Percentiles rank a stretch among this genome's conserved stretches.
phyloP scores from a whole-genome alignment of 1,139 yeast genomes.

The Chernovozyma aurita region DNA sequence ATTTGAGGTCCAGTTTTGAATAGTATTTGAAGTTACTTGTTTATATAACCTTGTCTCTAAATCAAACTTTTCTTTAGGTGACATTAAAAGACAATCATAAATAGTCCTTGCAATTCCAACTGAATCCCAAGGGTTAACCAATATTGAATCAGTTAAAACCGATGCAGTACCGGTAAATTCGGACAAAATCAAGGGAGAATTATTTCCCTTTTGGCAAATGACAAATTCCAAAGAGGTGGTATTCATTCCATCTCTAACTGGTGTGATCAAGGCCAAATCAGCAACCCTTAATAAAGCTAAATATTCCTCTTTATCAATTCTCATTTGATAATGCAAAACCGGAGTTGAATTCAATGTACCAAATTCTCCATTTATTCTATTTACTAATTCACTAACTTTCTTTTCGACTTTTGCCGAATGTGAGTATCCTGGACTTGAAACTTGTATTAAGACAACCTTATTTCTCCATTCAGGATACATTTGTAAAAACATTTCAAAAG shows the following conservation, averaged over 20 bases:
- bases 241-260: slow-evolving; percentile 95
- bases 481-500: slow-evolving; percentile 75
- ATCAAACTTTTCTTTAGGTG: slow-evolving; percentile 34
- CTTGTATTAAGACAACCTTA: slow-evolving; percentile 85
- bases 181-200: slow-evolving; percentile 76
- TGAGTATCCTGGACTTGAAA: slow-evolving; percentile 72
- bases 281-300: slow-evolving; percentile 84
- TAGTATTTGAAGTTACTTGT: slow-evolving; percentile 65
- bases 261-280: slow-evolving; percentile 82
- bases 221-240: slow-evolving; percentile 92
- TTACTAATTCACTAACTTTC: slow-evolving; percentile 73
- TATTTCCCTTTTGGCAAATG: slow-evolving; percentile 71
- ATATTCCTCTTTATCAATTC: slow-evolving; percentile 85
- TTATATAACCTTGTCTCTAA: slow-evolving; percentile 54
- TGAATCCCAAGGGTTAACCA: slow-evolving; percentile 96
- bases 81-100: slow-evolving; percentile 58
- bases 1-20: slow-evolving; percentile 75
- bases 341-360: slow-evolving; percentile 81
- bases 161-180: slow-evolving; percentile 94
- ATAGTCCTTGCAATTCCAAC: slow-evolving; percentile 89
- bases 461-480: slow-evolving; percentile 92
- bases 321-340: slow-evolving; percentile 86
- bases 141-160: slow-evolving; percentile 70
- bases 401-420: slow-evolving; percentile 62
- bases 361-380: slow-evolving; percentile 75